Evolutionary conservation across 148 eudicot species (phyloP).

Genomic region (Linanthus parryae): DNA sequence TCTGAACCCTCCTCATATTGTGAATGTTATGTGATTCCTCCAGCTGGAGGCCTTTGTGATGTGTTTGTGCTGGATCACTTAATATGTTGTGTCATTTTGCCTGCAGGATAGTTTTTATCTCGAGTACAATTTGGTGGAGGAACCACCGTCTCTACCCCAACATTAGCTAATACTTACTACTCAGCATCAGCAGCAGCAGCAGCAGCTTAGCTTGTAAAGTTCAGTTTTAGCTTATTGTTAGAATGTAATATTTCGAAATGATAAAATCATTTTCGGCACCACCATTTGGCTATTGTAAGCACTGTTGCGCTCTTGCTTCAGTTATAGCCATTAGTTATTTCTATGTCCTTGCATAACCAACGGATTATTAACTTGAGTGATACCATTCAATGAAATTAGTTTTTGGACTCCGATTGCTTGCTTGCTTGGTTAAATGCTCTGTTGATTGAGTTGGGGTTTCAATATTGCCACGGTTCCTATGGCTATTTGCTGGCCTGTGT

Average conservation of each 20-base stretch:
- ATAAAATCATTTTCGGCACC: constrained; percentile 3
- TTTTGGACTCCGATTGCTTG: too few relatives aligned
- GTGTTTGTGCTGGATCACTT: not conserved
- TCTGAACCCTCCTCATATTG: not conserved
- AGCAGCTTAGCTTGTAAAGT: constrained; percentile 25
- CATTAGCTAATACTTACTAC: constrained; percentile 26
- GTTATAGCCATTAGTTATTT: constrained; percentile 5
- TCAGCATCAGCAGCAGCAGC: too few relatives aligned
- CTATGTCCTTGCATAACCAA: too few relatives aligned
- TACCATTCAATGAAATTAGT: too few relatives aligned
- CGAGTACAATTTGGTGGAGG: constrained; percentile 66
- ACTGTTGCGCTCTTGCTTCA: constrained; percentile 9
- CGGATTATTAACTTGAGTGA: too few relatives aligned
- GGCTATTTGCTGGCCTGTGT: too few relatives aligned
- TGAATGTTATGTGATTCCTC: not conserved
- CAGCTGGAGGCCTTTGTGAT: not conserved
- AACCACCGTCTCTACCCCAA: constrained; percentile 65
- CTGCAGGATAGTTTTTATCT: constrained; percentile 82
- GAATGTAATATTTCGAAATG: constrained; percentile 12
- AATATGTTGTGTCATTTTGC: not conserved
- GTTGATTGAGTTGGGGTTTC: too few relatives aligned
- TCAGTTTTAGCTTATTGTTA: constrained; percentile 21
- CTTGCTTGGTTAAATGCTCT: too few relatives aligned
- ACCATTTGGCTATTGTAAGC: constrained; percentile 16
- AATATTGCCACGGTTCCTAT: too few relatives aligned